phyloP scores from a whole-genome alignment of 305 asterid genomes.

The Fraxinus floribunda region DNA sequence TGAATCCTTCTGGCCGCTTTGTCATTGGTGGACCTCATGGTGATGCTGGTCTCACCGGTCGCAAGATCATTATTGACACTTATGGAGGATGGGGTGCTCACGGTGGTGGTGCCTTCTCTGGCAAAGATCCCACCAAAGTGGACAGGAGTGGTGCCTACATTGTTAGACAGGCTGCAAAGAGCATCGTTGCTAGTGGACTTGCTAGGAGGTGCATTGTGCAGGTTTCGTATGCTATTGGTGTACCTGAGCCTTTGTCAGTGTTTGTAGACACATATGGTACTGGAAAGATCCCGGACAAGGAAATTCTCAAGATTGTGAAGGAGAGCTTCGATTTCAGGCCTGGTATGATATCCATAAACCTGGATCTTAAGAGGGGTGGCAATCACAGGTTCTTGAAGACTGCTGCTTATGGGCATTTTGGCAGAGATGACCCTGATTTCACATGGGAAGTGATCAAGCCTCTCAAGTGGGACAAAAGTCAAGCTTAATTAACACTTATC shows the following conservation, averaged over 20 bases:
- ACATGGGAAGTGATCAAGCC: slow-evolving; percentile 63
- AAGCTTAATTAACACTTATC: slow-evolving; percentile 24
- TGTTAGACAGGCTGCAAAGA: slow-evolving; percentile 67
- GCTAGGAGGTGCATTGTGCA: slow-evolving; percentile 66
- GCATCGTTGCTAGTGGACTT: slow-evolving; percentile 56
- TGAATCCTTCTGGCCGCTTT: slow-evolving; percentile 63
- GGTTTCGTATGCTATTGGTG: slow-evolving; percentile 65
- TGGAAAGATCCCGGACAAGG: slow-evolving; percentile 58
- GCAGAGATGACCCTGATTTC: slow-evolving; percentile 56
- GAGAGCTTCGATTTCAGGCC: slow-evolving; percentile 67
- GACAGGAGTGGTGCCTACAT: slow-evolving; percentile 62
- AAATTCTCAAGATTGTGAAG: slow-evolving; percentile 52
- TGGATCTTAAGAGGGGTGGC: slow-evolving; percentile 58
- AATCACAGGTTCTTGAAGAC: slow-evolving; percentile 54
- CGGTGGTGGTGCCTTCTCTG: slow-evolving; percentile 66
- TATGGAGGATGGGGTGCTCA: slow-evolving; percentile 66
- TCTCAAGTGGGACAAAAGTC: slow-evolving; percentile 52
- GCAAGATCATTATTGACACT: slow-evolving; percentile 66
- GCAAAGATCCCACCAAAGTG: slow-evolving; percentile 63
- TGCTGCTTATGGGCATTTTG: slow-evolving; percentile 65
- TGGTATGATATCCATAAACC: slow-evolving; percentile 62
- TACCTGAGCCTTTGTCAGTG: slow-evolving; percentile 60
- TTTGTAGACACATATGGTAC: slow-evolving; percentile 58
- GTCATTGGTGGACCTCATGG: slow-evolving; percentile 71
- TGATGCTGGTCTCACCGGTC: slow-evolving; percentile 70